These are phyloP conservation scores for Fallopia convolvulus DNA, from an alignment of 148 eudicot genomes.

Conservation along the genomic window DNA sequence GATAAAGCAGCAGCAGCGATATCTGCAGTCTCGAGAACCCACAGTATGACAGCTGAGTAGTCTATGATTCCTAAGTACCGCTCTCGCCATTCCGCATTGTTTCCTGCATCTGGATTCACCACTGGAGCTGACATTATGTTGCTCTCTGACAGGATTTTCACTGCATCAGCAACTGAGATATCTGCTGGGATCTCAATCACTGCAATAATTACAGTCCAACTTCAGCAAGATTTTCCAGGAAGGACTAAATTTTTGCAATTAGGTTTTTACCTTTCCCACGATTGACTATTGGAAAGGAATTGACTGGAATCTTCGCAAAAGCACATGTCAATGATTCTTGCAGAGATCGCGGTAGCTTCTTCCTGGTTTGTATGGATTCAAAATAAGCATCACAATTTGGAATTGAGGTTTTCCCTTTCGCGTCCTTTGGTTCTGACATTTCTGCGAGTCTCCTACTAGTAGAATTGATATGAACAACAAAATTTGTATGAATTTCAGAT, in stretches of 20 bases:
- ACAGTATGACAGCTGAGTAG: conserved; percentile 71
- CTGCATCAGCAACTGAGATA: conserved; percentile 53
- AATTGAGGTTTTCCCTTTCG: conserved; percentile 19
- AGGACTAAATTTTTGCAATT: not conserved
- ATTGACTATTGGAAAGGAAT: conserved; percentile 78
- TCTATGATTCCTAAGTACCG: conserved; percentile 76
- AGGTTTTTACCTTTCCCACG: conserved; percentile 69
- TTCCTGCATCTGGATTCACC: conserved; percentile 38
- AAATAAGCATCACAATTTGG: conserved; percentile 68
- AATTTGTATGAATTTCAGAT: not conserved
- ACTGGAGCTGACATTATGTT: conserved; percentile 91
- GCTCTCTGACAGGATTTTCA: conserved; percentile 71
- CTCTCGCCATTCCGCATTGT: conserved; percentile 54
- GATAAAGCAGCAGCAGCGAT: conserved; percentile 70
- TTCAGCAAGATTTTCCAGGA: not conserved
- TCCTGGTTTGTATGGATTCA: conserved; percentile 60
- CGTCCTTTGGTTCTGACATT: conserved; percentile 31
- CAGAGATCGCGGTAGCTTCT: conserved; percentile 51
- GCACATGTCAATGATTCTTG: conserved; percentile 71
- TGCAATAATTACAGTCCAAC: conserved; percentile 18
- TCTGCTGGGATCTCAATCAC: conserved; percentile 80
- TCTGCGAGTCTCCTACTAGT: not conserved
- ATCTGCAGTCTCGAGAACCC: conserved; percentile 86
- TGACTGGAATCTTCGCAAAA: conserved; percentile 65
- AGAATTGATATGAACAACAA: not conserved